Percentiles rank a stretch among this genome's conserved stretches.
Evolutionary conservation across 768 basidiomycete genomes (phyloP).

Genomic region (Filobasidium floriforme): DNA sequence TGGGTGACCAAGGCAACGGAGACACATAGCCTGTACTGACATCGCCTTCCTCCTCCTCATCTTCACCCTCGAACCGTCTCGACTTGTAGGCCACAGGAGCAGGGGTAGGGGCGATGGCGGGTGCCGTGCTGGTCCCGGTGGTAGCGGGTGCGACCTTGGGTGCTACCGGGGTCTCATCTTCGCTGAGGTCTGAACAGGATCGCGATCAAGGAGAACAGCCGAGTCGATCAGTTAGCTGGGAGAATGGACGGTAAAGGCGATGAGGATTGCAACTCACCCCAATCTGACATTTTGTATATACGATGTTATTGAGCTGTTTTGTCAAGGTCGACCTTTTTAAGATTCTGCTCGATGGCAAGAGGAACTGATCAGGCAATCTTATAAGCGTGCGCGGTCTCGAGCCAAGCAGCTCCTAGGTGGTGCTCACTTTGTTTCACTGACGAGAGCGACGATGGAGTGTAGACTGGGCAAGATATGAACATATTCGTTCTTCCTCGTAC

Average conservation of each 20-base stretch:
- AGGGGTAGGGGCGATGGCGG: constrained; percentile 25
- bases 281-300: constrained; percentile 6
- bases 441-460: too few relatives aligned
- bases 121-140: constrained; percentile 30
- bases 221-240: neutral
- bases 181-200: constrained; percentile 21
- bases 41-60: constrained; percentile 67
- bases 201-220: neutral
- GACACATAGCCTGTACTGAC: constrained; percentile 50
- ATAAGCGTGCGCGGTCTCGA: too few relatives aligned
- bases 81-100: constrained; percentile 44
- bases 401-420: too few relatives aligned
- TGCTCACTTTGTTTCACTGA: too few relatives aligned
- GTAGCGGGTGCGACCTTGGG: constrained; percentile 42
- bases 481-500: too few relatives aligned
- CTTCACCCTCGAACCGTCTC: constrained; percentile 83
- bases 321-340: neutral
- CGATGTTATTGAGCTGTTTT: neutral
- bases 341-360: neutral
- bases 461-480: too few relatives aligned
- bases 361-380: neutral
- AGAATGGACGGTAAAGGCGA: neutral
- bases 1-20: constrained; percentile 8
- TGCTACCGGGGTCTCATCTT: constrained; percentile 30
- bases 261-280: neutral